phyloP scores from a whole-genome alignment of 805 yeast species.

The Nakazawaea pomicola region DNA sequence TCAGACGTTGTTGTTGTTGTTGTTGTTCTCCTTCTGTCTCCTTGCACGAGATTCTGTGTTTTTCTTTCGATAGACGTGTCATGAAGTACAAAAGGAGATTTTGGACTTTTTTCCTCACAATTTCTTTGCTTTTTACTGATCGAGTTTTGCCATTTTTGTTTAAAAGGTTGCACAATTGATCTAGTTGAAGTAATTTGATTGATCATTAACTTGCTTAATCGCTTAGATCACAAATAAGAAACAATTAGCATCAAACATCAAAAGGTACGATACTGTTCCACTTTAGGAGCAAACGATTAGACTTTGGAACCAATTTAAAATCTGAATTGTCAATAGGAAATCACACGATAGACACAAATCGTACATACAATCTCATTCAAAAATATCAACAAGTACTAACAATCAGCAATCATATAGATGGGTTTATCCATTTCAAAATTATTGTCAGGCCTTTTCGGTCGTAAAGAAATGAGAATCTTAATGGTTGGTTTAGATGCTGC shows the following conservation, averaged over 20 bases:
- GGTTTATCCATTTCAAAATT: slow-evolving; percentile 94
- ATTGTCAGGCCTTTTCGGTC: slow-evolving; percentile 93
- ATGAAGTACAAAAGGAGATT: slow-evolving; percentile 10
- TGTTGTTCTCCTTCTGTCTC: neutral
- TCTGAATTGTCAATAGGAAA: neutral
- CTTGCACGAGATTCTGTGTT: neutral
- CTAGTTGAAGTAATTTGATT: no score
- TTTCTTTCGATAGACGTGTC: slow-evolving; percentile 13
- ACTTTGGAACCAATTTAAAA: no score
- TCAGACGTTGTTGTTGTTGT: neutral
- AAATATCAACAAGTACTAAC: slow-evolving; percentile 1
- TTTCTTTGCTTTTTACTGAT: slow-evolving; percentile 6
- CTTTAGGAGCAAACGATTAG: no score
- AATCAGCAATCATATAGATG: slow-evolving; percentile 49
- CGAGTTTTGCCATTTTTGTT: neutral
- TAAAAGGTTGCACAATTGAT: no score
- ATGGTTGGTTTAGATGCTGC: slow-evolving; percentile 99
- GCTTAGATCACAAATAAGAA: no score
- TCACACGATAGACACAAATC: neutral
- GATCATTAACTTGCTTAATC: no score
- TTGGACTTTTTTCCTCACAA: slow-evolving; percentile 3
- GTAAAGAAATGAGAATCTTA: slow-evolving; percentile 95
- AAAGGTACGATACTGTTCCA: no score
- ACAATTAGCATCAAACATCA: no score
- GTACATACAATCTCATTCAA: neutral